Base-by-base conservation (phyloP, 371 early-diverging fungal species). In the Apophysomyces elegans region DNA sequence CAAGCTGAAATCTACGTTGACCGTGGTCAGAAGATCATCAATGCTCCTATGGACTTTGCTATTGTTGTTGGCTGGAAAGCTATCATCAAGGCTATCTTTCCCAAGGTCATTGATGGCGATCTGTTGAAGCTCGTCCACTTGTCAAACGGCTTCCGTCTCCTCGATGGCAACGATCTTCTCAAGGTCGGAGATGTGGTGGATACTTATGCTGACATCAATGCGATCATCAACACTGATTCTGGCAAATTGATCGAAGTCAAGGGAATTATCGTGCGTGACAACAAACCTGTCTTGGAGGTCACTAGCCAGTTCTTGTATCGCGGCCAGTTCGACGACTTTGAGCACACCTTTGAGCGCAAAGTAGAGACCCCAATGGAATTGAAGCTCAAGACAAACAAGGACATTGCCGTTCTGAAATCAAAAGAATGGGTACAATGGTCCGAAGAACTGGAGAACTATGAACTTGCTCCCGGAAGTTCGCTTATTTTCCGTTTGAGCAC, bases 61-160 rank as follows among this genome's bases (percentile, higher is more conserved):
- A 95, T 96, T 59, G 95, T 95, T 61, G 93, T 94, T 45, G 96
- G 94, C 38, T 97, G 98, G 98, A 88, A 91, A 75, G 90, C 96
- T 32, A 91, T 96, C 65, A 93, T 95, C 78, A 92, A 93, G 84
- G 93, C 96, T 43, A 93, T 96, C 68, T 89, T 96, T 89, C 95
- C 96, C 70, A 93, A 93, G 84, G 90, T 93, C 44, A 93, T 96
- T 69, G 94, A 96, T 75, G 97, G 96, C 61, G 96, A 97, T 75
- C 84, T 97, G 54, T 83, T 96, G 73, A 88, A 91, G 66, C 85
- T 97, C 35, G 97, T 97, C 56, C 98, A 97, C 77, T 85, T 97
- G 64, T 90, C 92, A 72, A 97, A 97, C 84, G 93, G 94, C 38
- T 96, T 95, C 91, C 89, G 93, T 68, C 86, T 94, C 72, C 79